Evolutionary conservation across 1,139 yeast genomes (phyloP).

Genomic region (Magnusiomyces fungicola): DNA sequence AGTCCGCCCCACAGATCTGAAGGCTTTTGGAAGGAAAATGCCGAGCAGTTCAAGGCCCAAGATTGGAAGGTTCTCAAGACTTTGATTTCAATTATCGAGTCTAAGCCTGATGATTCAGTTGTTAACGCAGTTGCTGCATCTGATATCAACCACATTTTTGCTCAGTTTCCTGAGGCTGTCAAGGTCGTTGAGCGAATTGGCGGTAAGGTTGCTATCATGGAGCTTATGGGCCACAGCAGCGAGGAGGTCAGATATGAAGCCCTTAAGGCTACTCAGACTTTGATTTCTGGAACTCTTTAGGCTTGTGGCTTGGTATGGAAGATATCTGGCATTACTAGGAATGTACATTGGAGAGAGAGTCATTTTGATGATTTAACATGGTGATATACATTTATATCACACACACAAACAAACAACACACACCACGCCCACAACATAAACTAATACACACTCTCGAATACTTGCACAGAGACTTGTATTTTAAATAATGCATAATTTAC

Average conservation of each 20-base stretch:
- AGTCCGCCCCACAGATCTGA: constrained; percentile 87
- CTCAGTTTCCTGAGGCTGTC: constrained; percentile 50
- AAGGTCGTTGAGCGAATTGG: constrained; percentile 44
- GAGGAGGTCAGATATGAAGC: constrained; percentile 93
- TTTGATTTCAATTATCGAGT: constrained; percentile 35
- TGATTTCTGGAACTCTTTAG: constrained; percentile 66
- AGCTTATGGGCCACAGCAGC: constrained; percentile 71
- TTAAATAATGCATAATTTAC: no score
- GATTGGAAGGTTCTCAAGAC: constrained; percentile 66
- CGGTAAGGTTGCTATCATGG: constrained; percentile 75
- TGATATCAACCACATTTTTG: constrained; percentile 69
- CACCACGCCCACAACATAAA: no score
- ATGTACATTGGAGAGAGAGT: no score
- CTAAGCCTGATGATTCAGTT: constrained; percentile 25
- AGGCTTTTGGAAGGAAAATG: constrained; percentile 86
- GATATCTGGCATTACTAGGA: no score
- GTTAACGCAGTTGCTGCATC: constrained; percentile 53
- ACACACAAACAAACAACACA: no score
- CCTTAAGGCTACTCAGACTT: constrained; percentile 82
- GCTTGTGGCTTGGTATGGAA: no score
- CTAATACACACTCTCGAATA: no score
- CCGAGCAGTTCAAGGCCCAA: constrained; percentile 64
- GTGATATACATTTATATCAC: no score
- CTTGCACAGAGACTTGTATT: no score
- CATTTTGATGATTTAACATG: no score